Percentiles rank a stretch among this genome's conserved stretches.
phyloP scores from a whole-genome alignment of 768 basidiomycete genomes.

The Strobilomyces confusus region DNA sequence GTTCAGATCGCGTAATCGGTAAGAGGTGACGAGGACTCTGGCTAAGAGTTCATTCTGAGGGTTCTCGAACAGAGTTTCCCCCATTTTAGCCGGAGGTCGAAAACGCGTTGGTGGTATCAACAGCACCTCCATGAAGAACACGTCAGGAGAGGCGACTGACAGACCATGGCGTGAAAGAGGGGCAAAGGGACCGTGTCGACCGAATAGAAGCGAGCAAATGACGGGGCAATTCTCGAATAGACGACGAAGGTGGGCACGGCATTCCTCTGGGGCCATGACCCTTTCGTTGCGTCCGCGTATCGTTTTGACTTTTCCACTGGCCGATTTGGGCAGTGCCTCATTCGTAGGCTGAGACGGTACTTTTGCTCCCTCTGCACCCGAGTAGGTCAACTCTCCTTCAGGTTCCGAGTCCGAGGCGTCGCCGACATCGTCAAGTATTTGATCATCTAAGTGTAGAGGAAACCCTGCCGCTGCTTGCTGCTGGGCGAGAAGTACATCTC shows the following conservation, averaged over 20 bases:
- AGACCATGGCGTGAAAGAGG: conserved; percentile 55
- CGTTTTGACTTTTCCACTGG: conserved; percentile 74
- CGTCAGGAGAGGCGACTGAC: conserved; percentile 77
- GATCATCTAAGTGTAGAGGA: conserved; percentile 23
- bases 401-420: conserved; percentile 49
- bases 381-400: conserved; percentile 42
- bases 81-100: conserved; percentile 89
- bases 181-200: conserved; percentile 85
- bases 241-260: conserved; percentile 86
- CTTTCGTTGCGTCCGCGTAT: conserved; percentile 83
- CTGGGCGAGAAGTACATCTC: conserved; percentile 66
- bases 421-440: conserved; percentile 40
- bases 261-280: conserved; percentile 87
- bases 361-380: conserved; percentile 50
- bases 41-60: conserved; percentile 90
- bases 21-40: conserved; percentile 75
- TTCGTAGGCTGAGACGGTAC: conserved; percentile 28
- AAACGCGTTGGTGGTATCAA: conserved; percentile 94
- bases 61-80: conserved; percentile 91
- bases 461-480: conserved; percentile 25
- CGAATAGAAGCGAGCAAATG: conserved; percentile 87
- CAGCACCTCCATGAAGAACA: conserved; percentile 95
- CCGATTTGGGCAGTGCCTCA: conserved; percentile 57
- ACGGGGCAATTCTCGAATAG: conserved; percentile 79
- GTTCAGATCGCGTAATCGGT: conserved; percentile 75